Evolutionary conservation across 2,329 filamentous ascomycete species (phyloP), one percentile per base, ranked within the genome.

Genomic region (Penicillium decumbens): DNA sequence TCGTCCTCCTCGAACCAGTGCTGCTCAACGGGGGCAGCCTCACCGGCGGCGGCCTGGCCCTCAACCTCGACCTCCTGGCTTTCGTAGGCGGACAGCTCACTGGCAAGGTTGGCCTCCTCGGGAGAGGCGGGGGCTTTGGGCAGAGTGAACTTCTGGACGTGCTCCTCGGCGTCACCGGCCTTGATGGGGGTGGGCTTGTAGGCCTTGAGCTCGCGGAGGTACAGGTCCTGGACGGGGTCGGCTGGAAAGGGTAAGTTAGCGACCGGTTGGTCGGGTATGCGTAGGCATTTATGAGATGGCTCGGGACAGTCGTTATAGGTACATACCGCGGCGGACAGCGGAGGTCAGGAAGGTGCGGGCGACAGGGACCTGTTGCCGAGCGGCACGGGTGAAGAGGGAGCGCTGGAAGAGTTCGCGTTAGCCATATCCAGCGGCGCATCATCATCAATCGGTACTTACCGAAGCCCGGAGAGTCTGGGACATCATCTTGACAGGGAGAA

Each of bases 161-260:
- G 87, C 70, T 89, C 91, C 64, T 92, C 86, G 69, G 91, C 79
- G 69, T 97, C 93, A 65, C 83, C 82, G 58, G 89, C 80, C 81
- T 96, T 95, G 77, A 92, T 72, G 61, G 83, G 78, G 49, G 88
- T 79, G 58, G 85, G 78, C 83, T 97, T 97, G 87, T 95, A 97
- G 75, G 84, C 83, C 78, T 92, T 93, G 71, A 98, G 84, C 77
- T 97, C 91, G 74, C 86, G 87, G 65, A 98, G 84, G 81, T 98
- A 98, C 70, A 98, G 83, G 72, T 97, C 92, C 77, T 97, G 93
- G 65, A 98, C 89, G 67, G 95, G 84, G 75, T 98, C 93, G 83
- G 89, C 93, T 97, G 70, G 32, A 58, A 58, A 45, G n/a, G 50
- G 41, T 50, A 50, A 45, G 56, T 66, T 57, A 62, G 59, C 49